Base-by-base conservation (phyloP, 805 yeast genomes). In the Lachancea meyersii region DNA sequence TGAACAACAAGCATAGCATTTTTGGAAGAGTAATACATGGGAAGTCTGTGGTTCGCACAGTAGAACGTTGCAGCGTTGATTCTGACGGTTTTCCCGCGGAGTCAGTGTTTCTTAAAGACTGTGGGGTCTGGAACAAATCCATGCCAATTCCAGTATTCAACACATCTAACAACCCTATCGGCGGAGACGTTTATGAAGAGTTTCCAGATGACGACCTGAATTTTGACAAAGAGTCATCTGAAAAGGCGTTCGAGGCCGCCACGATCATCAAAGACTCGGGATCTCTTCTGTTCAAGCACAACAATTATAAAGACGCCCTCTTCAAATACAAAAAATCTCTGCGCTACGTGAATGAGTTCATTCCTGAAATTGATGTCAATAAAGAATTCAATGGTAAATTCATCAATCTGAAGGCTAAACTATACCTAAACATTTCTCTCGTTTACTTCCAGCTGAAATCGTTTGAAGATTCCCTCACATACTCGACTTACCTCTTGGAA, bases 151-250 rank as follows among this genome's bases (percentile, higher is more conserved):
- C 91, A 0, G 69, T 80, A 1, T 75, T 54, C 51, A 79, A 79
- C 51, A 85, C 88, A 0, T 73, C 82, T 37, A 76, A 77, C 51
- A 76, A 75, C 46, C 54, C 64, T 0, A 67, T 79, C 6, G 87
- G 82, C 1, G 86, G 86, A 6, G 94, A 85, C 52, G 58, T 75
- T 0, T 85, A 72, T 52, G 93, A 84, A 61, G 93, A 84, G 58
- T 77, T 70, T 51, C 94, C 93, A 0, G 88, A 79, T 46, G 94
- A 85, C 58, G 86, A 83, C 51, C 65, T 56, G 3, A 60, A 71
- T 44, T 76, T 81, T 38, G 79, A 75, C 44, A 73, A 74, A 35
- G 80, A 82, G 16, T 76, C 80, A 40, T 68, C 79, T 6, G 57
- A 53, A n/a, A 62, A 65, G 13, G 79, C 82, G 0, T 76, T 57